Base-by-base conservation (phyloP, 805 yeast genomes). In the Metschnikowia anglica region DNA sequence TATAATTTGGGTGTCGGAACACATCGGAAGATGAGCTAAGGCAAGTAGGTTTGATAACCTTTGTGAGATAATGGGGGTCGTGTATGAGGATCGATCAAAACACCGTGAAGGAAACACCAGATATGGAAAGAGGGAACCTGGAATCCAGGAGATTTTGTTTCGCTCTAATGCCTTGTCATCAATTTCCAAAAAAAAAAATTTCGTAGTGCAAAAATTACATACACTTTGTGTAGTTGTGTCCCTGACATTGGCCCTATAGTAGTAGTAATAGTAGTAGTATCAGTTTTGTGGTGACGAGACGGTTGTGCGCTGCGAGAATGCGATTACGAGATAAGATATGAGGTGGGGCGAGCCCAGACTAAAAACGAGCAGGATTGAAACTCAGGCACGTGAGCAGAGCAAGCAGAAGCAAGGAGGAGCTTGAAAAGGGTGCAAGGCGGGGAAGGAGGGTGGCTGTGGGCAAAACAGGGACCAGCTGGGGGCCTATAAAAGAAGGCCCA, bases 211-310 rank as follows among this genome's bases (percentile, higher is more conserved):
- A 3, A 26, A 26, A 16, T 10, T 37, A 44, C 48, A 24, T 44
- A 44, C 48, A 41, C 38, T 37, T 44, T 44, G 37, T 38, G 41
- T 25, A 44, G 41, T 20, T 39, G 48, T 10, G 38, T 36, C n/a
- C 34, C 44, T 12, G 44, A 39, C 48, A 44, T 44, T 13, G 41
- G 18, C 19, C 37, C 26, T 4, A 19, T 16, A 28, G 24, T 19
- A 19, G 34, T 23, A 17, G 23, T 13, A 20, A 29, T 23, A 11
- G 34, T 29, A 11, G 34, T 11, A 3, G 21, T 26, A 17, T 6
- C 10, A 16, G 18, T 29, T 29, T 29, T 29, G 32, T 29, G 32
- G 39, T 34, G 39, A 37, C 24, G 12, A 32, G 35, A 21, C 34
- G 17, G 33, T 26, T 5, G 28, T 32, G 37, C 37, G 29, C 16